Percentiles rank a stretch among this genome's conserved stretches.
phyloP scores from a whole-genome alignment of 345 rosid genomes.

The Ricinus communis region DNA sequence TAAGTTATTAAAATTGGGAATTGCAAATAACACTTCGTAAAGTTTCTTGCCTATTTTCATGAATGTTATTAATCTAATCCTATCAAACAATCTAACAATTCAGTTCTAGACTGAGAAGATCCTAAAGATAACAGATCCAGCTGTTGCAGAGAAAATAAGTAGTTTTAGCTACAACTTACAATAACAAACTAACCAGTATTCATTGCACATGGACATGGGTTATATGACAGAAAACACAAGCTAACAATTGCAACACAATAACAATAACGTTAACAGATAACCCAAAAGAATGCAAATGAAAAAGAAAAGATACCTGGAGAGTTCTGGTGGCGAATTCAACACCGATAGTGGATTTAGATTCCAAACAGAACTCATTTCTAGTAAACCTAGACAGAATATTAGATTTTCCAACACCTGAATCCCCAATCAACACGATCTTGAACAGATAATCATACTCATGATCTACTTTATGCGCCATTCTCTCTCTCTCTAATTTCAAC shows the following conservation, averaged over 20 bases:
- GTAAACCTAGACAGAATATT: conserved; percentile 48
- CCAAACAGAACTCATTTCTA: conserved; percentile 46
- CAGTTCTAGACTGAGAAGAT: too few species aligned
- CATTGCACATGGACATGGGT: background rate
- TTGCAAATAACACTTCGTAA: too few species aligned
- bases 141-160: background rate
- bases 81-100: too few species aligned
- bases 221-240: too few species aligned
- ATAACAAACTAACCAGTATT: background rate
- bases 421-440: conserved; percentile 50
- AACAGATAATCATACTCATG: conserved; percentile 49
- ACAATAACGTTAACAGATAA: background rate
- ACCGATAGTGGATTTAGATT: conserved; percentile 49
- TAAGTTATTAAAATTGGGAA: too few species aligned
- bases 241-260: too few species aligned
- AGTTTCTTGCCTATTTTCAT: too few species aligned
- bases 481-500: background rate
- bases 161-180: background rate
- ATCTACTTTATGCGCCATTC: conserved; percentile 45
- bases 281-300: too few species aligned
- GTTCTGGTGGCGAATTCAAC: conserved; percentile 49
- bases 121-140: background rate
- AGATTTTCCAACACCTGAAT: conserved; percentile 49
- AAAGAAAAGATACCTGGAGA: conserved; percentile 29
- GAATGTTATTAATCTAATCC: too few species aligned